These are phyloP conservation scores for Aspergillus novoparasiticus DNA, from an alignment of 2,329 filamentous ascomycete genomes.

Conservation along the genomic window DNA sequence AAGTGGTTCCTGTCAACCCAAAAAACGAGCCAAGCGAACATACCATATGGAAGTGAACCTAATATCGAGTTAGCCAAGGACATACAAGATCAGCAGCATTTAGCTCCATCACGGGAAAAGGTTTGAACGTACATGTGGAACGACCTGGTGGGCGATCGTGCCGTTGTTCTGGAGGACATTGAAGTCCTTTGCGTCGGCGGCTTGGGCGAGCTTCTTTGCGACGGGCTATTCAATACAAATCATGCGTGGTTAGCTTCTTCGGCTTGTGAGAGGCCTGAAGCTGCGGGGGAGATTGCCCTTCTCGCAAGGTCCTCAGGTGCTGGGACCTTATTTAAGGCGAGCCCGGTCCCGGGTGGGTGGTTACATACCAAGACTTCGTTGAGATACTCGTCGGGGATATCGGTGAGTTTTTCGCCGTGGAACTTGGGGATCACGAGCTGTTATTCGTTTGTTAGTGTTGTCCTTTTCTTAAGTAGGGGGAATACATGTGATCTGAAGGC, in stretches of 20 bases:
- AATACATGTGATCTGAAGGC: neutral
- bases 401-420: conserved; percentile 87
- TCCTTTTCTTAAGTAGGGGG: neutral
- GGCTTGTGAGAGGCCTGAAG: neutral
- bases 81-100: neutral
- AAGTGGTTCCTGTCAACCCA: neutral
- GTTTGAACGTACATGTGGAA: conserved; percentile 73
- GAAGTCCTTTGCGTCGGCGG: conserved; percentile 76
- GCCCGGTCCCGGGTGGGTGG: neutral
- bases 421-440: conserved; percentile 95
- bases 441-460: conserved; percentile 15
- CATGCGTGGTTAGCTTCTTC: neutral
- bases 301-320: conserved; percentile 2
- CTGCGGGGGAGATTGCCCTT: neutral
- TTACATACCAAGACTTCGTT: conserved; percentile 72
- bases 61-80: neutral
- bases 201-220: conserved; percentile 81
- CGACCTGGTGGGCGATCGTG: conserved; percentile 83
- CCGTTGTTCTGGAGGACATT: conserved; percentile 98
- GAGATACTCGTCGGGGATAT: conserved; percentile 89
- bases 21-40: conserved; percentile 22
- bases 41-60: conserved; percentile 95
- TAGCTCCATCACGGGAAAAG: neutral
- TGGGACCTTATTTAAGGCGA: neutral
- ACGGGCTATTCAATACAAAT: conserved; percentile 59